Conservation (phyloP, 129 eudicot genomes). For the Saussurea involucrata region DNA sequence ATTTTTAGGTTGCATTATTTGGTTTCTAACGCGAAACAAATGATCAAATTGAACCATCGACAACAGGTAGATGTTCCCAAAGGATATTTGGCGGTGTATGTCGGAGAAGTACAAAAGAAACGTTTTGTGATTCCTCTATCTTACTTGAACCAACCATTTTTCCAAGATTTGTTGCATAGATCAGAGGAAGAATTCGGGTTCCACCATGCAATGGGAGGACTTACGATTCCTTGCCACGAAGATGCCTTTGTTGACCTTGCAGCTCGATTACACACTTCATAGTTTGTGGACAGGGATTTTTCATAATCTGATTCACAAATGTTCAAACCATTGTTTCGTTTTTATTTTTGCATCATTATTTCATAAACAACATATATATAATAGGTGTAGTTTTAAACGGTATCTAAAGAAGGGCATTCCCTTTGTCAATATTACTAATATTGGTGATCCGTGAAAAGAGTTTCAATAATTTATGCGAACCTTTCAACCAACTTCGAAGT, state of each 20-base stretch:
- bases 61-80: slow-evolving; percentile 33
- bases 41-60: not conserved
- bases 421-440: too few relatives aligned
- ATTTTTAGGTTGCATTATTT: not conserved
- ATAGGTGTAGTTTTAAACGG: too few relatives aligned
- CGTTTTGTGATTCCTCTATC: slow-evolving; percentile 45
- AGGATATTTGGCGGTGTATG: slow-evolving; percentile 44
- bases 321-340: too few relatives aligned
- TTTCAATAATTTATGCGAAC: not conserved
- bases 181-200: slow-evolving; percentile 43
- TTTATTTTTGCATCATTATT: too few relatives aligned
- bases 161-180: slow-evolving; percentile 36
- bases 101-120: slow-evolving; percentile 40
- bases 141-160: slow-evolving; percentile 42
- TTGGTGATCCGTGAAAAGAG: too few relatives aligned
- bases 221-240: slow-evolving; percentile 46
- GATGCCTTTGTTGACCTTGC: slow-evolving; percentile 33
- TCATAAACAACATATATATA: too few relatives aligned
- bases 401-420: too few relatives aligned
- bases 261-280: slow-evolving; percentile 11
- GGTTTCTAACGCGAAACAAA: not conserved
- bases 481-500: not conserved
- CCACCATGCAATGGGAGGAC: slow-evolving; percentile 48
- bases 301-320: too few relatives aligned
- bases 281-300: not conserved